phyloP scores from a whole-genome alignment of 148 eudicot genomes.

The Arbutus unedo region DNA sequence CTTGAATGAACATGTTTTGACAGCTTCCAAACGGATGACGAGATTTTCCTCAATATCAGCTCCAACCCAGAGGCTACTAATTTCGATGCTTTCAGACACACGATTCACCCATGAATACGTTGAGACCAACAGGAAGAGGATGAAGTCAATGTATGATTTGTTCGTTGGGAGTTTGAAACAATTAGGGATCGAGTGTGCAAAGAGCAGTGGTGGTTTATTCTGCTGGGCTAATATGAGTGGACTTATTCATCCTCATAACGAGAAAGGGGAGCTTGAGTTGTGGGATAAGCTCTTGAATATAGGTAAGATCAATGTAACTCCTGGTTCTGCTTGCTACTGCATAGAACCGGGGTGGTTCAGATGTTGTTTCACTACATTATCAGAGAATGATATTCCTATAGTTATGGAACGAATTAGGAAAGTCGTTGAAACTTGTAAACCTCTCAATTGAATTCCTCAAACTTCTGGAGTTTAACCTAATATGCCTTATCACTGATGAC shows the following conservation, averaged over 20 bases:
- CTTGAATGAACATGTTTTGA: slow-evolving; percentile 54
- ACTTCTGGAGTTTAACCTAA: background rate
- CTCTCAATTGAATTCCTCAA: slow-evolving; percentile 19
- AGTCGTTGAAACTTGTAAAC: slow-evolving; percentile 46
- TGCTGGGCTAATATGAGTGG: slow-evolving; percentile 90
- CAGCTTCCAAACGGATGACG: slow-evolving; percentile 59
- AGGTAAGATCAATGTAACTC: slow-evolving; percentile 55
- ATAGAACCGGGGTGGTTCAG: slow-evolving; percentile 78
- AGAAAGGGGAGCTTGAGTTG: slow-evolving; percentile 85
- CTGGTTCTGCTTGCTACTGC: slow-evolving; percentile 45
- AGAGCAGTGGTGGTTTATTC: slow-evolving; percentile 75
- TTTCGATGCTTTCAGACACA: slow-evolving; percentile 70
- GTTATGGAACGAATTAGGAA: slow-evolving; percentile 60
- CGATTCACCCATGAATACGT: slow-evolving; percentile 48
- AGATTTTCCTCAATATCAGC: slow-evolving; percentile 77
- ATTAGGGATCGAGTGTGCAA: slow-evolving; percentile 61
- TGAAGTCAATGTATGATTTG: slow-evolving; percentile 45
- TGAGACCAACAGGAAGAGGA: slow-evolving; percentile 47
- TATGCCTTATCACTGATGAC: background rate
- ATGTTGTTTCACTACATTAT: slow-evolving; percentile 57
- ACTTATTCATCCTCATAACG: slow-evolving; percentile 54
- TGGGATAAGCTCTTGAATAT: slow-evolving; percentile 77
- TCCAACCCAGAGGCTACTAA: slow-evolving; percentile 67
- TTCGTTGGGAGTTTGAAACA: slow-evolving; percentile 62
- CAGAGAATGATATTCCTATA: slow-evolving; percentile 54